phyloP scores from a whole-genome alignment of 2,329 filamentous ascomycete species.

The Colletotrichum sojae region DNA sequence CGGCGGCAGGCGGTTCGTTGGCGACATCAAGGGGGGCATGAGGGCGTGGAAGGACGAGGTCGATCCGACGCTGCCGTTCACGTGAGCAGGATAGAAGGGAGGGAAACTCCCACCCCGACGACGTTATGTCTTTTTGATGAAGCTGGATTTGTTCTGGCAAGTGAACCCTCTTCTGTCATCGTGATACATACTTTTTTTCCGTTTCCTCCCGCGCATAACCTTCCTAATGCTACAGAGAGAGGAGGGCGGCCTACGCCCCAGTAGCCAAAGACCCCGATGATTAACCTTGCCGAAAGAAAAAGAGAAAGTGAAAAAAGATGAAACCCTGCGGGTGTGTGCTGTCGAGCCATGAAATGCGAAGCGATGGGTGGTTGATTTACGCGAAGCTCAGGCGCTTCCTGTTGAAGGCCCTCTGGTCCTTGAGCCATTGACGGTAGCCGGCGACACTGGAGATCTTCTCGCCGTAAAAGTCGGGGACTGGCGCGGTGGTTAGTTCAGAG shows the following conservation, averaged over 20 bases:
- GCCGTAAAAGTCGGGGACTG: slow-evolving; percentile 95
- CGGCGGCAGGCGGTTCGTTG: slow-evolving; percentile 71
- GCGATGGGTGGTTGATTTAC: slow-evolving; percentile 50
- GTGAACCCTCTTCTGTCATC: slow-evolving; percentile 40
- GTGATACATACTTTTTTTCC: slow-evolving; percentile 43
- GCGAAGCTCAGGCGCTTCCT: slow-evolving; percentile 83
- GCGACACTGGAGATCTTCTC: slow-evolving; percentile 97
- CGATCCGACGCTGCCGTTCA: slow-evolving; percentile 70
- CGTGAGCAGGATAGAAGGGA: slow-evolving; percentile 48
- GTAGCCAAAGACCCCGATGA: slow-evolving; percentile 34
- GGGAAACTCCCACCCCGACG: slow-evolving; percentile 22
- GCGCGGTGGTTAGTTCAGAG: neutral
- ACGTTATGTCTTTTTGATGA: neutral
- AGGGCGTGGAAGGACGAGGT: slow-evolving; percentile 80
- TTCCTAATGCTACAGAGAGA: slow-evolving; percentile 32
- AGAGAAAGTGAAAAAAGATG: slow-evolving; percentile 9
- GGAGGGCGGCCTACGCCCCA: slow-evolving; percentile 32
- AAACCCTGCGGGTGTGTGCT: slow-evolving; percentile 3
- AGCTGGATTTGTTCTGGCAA: slow-evolving; percentile 45
- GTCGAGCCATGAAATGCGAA: neutral
- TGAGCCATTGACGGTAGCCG: slow-evolving; percentile 95
- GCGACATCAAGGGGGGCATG: slow-evolving; percentile 81
- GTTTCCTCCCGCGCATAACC: slow-evolving; percentile 21
- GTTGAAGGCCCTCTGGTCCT: slow-evolving; percentile 97
- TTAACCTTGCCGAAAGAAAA: slow-evolving; percentile 19